Percentiles rank a stretch among this genome's conserved stretches.
Conservation (phyloP, 345 rosid species). For the Eucalyptus victrix region DNA sequence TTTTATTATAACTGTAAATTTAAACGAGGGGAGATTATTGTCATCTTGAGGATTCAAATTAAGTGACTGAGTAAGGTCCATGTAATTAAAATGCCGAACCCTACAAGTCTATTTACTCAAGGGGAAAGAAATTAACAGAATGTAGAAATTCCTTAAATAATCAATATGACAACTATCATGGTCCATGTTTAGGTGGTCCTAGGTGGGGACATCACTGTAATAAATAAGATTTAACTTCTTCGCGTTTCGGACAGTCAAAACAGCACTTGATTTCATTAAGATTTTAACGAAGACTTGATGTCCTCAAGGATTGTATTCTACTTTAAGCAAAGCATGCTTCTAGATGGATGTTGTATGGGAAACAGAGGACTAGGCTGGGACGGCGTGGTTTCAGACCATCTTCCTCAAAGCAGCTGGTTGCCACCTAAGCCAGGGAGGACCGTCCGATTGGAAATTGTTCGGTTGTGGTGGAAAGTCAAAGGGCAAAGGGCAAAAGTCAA, state of each 20-base stretch:
- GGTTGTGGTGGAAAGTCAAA: background rate
- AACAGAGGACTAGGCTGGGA: background rate
- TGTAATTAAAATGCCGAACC: background rate
- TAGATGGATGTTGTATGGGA: background rate
- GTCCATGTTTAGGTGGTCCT: background rate
- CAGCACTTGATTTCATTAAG: background rate
- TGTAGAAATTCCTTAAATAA: background rate
- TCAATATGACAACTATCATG: accelerated
- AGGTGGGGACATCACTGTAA: background rate
- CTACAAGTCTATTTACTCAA: background rate
- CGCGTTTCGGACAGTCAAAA: background rate
- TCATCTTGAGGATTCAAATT: background rate
- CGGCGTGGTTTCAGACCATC: background rate
- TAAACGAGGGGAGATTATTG: background rate
- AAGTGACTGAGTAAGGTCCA: background rate
- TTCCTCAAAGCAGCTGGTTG: background rate
- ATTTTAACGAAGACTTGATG: background rate
- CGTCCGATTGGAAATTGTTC: background rate
- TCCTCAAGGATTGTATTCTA: background rate
- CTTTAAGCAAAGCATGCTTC: background rate
- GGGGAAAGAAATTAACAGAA: background rate
- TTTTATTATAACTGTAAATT: background rate
- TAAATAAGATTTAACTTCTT: background rate
- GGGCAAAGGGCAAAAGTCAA: background rate
- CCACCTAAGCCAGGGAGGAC: background rate